Evolutionary conservation across 257 asterid genomes (phyloP), one percentile per base, ranked within the genome.

Genomic region (Solanum chilense): DNA sequence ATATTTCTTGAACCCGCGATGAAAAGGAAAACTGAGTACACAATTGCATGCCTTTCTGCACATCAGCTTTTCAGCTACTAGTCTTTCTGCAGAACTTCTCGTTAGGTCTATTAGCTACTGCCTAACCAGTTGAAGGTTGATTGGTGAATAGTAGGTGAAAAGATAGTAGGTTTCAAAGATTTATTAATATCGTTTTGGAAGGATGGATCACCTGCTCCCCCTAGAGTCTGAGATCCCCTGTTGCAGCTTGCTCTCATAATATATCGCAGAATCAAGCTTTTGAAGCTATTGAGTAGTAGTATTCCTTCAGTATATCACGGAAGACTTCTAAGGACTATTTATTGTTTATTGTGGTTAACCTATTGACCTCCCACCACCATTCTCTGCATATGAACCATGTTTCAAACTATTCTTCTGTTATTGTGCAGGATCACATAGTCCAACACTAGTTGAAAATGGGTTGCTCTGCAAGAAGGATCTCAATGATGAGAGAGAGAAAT

Each of bases 381-480:
- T 49, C 69, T 81, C 66, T 3, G 25, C 10, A 5, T 80, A 27
- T 11, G 42, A 45, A 44, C 39, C 21, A 16, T 14, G 41, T 77
- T 5, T 64, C 35, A 12, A 42, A 64, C 44, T 64, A 76, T 23
- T 87, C 20, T 12, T 12, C 33, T 49, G 68, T 47, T 44, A 27
- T 49, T 68, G 37, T 62, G 56, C 90, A 94, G 98, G 98, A 89
- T 83, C 80, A 10, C 93, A 85, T 39, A 89, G 90, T 23, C 89
- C 86, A 23, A 87, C 84, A 27, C 86, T 71, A 81, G 76, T 85
- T 39, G 92, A 83, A 33, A 84, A 69, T 74, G 93, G 70, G 83
- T 66, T 23, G 7, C 44, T 68, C 20, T 52, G 18, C 29, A 37
- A 35, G 12, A 31, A 76, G 44, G 44, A 71, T 27, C 33, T 84